Percentiles rank a stretch among this genome's conserved stretches.
Evolutionary conservation across 2,329 filamentous ascomycete species (phyloP).

Genomic region (Stagonosporopsis chrysanthemi): DNA sequence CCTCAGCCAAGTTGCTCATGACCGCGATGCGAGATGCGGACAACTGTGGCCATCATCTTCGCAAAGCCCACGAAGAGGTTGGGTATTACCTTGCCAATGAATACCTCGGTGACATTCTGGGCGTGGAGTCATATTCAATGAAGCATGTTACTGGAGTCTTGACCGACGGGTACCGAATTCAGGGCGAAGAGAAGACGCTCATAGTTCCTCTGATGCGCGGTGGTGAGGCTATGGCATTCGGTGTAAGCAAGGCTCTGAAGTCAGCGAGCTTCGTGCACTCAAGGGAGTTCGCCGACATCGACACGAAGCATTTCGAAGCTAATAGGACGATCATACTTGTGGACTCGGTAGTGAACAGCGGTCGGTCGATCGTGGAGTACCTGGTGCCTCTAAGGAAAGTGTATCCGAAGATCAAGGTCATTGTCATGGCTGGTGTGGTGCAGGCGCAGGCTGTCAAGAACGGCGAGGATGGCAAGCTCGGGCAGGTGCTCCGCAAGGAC

Average conservation of each 20-base stretch:
- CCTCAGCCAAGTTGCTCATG: conserved; percentile 59
- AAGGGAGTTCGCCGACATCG: conserved; percentile 52
- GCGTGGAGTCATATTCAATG: conserved; percentile 59
- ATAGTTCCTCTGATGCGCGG: conserved; percentile 70
- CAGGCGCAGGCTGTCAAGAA: conserved; percentile 49
- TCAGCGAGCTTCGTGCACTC: conserved; percentile 62
- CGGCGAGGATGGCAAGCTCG: conserved; percentile 22
- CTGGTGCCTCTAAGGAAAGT: conserved; percentile 55
- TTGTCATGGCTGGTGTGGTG: conserved; percentile 64
- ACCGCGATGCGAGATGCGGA: conserved; percentile 62
- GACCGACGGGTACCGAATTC: conserved; percentile 57
- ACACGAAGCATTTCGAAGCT: conserved; percentile 50
- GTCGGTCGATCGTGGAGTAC: conserved; percentile 60
- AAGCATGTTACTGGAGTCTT: conserved; percentile 60
- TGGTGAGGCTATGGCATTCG: conserved; percentile 68
- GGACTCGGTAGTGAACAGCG: conserved; percentile 68
- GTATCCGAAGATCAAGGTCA: conserved; percentile 53
- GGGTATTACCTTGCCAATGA: conserved; percentile 64
- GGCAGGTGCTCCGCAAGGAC: conserved; percentile 16
- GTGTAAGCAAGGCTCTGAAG: conserved; percentile 63
- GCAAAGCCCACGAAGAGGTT: conserved; percentile 57
- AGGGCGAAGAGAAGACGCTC: conserved; percentile 57
- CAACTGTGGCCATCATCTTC: conserved; percentile 55
- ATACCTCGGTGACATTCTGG: conserved; percentile 57
- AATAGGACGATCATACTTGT: conserved; percentile 60